These are phyloP conservation scores for Cyberlindnera meyerae DNA, from an alignment of 805 yeast genomes.

Conservation along the genomic window DNA sequence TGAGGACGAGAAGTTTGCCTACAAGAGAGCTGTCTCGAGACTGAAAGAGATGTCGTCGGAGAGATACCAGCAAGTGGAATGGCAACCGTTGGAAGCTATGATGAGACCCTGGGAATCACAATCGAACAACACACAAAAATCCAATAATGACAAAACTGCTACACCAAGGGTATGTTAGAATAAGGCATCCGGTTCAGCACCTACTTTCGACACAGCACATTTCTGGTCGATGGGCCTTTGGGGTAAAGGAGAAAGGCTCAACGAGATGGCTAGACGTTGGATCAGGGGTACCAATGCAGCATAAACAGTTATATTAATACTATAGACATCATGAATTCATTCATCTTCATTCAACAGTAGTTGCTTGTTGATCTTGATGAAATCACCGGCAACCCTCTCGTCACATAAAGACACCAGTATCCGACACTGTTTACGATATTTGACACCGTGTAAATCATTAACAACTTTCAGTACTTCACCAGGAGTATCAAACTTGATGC, in stretches of 20 bases:
- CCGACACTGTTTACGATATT: background rate
- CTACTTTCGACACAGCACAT: slow-evolving; percentile 41
- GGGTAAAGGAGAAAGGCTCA: slow-evolving; percentile 46
- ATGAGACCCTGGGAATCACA: slow-evolving; percentile 56
- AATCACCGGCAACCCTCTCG: slow-evolving; percentile 4
- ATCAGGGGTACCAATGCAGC: slow-evolving; percentile 32
- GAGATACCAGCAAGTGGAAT: slow-evolving; percentile 46
- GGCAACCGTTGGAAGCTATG: slow-evolving; percentile 49
- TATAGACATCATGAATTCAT: too few species aligned
- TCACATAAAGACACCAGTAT: slow-evolving; percentile 9
- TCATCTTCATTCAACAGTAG: background rate
- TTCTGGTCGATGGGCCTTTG: slow-evolving; percentile 69
- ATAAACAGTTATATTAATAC: too few species aligned
- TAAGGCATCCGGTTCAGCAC: slow-evolving; percentile 25
- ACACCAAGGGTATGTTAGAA: too few species aligned
- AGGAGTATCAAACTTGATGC: too few species aligned
- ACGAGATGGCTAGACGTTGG: slow-evolving; percentile 53
- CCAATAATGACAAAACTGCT: slow-evolving; percentile 18
- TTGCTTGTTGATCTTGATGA: background rate
- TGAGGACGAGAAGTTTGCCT: slow-evolving; percentile 73
- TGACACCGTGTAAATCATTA: slow-evolving; percentile 6
- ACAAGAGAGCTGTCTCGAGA: slow-evolving; percentile 63
- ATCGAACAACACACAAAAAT: background rate
- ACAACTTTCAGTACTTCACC: too few species aligned
- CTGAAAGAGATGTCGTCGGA: slow-evolving; percentile 53